Base-by-base conservation (phyloP, 257 asterid species). In the Schizonepeta tenuifolia region DNA sequence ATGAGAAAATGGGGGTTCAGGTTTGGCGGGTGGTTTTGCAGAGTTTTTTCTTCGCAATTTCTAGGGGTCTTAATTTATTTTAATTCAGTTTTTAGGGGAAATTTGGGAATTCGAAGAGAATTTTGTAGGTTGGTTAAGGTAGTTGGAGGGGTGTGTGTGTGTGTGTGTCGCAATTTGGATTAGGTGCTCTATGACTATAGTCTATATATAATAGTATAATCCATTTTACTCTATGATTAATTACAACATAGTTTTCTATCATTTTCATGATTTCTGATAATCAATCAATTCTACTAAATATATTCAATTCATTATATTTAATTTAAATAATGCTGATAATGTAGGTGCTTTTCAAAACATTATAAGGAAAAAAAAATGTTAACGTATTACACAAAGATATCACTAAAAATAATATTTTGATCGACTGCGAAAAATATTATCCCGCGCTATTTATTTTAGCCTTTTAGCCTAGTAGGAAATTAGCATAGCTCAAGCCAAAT, bases 21-120 rank as follows among this genome's bases (percentile, higher is more conserved):
- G 85, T 71, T 67, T 61, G 80, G 80, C 75, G 70, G 80, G 73
- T 53, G 72, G 67, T 68, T 77, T 31, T 64, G 35, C 59, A 46
- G 71, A 56, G 77, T 58, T 64, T 67, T 71, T 77, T 51, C 71
- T 26, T 4, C 1, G 46, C 7, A 46, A 72, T 43, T 58, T 64
- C 64, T 55, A 44, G 31, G 50, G 35, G 33, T 31, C 51, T 57
- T 0, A 38, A 8, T 36, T 7, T 0, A 8, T 38, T 18, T 7
- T 1, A 56, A 9, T 75, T 31, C 0, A 5, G 4, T 20, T 35
- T 38, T 65, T 13, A 12, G 69, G 69, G 61, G 51, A 61, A 22
- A 11, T 15, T 51, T 61, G 24, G 71, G 72, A 55, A 65, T 40
- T 65, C 47, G 67, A 73, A 54, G 59, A 20, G 47, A 54, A 57